Evolutionary conservation across 305 asterid genomes (phyloP).

Genomic region (Solanum aculeatissimum): DNA sequence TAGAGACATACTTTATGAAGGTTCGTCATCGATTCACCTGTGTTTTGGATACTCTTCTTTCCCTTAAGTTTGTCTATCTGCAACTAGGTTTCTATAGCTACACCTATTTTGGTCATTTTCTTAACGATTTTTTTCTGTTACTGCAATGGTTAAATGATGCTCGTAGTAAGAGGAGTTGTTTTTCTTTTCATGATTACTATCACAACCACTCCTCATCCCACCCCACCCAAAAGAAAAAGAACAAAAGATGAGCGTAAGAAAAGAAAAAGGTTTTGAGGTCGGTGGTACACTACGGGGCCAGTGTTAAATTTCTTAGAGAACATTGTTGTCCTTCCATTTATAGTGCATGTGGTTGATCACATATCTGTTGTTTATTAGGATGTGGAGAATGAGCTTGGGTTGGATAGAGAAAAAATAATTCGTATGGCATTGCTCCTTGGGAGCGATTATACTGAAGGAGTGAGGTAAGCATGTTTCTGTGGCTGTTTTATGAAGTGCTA

Average conservation of each 20-base stretch:
- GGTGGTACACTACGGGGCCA: not conserved
- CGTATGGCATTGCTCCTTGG: slow-evolving; percentile 89
- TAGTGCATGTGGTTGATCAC: slow-evolving; percentile 8
- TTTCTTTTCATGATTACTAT: not conserved
- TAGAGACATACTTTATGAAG: slow-evolving; percentile 95
- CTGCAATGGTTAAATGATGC: not conserved
- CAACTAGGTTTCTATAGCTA: not conserved
- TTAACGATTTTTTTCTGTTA: not conserved
- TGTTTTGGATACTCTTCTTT: not conserved
- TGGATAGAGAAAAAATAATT: slow-evolving; percentile 72
- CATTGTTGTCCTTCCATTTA: not conserved
- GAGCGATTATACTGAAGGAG: slow-evolving; percentile 96
- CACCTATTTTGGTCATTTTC: not conserved
- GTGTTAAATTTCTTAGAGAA: not conserved
- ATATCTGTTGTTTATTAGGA: slow-evolving; percentile 39
- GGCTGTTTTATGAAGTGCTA: not conserved
- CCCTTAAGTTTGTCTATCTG: not conserved
- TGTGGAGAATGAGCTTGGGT: slow-evolving; percentile 85
- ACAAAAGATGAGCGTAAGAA: not conserved
- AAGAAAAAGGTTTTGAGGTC: not conserved
- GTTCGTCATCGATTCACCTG: slow-evolving; percentile 13
- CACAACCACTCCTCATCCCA: not conserved
- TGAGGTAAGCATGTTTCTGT: slow-evolving; percentile 43
- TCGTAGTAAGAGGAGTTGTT: not conserved
- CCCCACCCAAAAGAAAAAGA: not conserved